Conservation (phyloP, 2,329 filamentous ascomycete species). For the Mollisia scopiformis region DNA sequence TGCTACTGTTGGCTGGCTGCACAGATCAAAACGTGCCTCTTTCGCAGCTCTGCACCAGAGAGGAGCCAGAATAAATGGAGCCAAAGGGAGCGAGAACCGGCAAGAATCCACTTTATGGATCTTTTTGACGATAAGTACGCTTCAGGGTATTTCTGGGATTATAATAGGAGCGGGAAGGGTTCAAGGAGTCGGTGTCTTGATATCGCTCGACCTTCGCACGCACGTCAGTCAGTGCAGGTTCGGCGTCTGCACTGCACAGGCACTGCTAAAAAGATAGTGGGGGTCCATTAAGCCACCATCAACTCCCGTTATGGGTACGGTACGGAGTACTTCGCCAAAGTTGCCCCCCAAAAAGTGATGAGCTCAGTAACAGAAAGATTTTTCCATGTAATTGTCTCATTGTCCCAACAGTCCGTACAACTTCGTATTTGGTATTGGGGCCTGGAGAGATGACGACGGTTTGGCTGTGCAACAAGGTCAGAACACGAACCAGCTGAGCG, state of each 20-base stretch:
- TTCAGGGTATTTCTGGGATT: too few relatives aligned
- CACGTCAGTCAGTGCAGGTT: slow-evolving; percentile 5
- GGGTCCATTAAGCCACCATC: too few relatives aligned
- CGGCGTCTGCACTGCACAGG: neutral
- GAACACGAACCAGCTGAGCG: neutral
- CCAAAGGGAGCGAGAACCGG: neutral
- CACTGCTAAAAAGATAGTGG: neutral
- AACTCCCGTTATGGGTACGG: too few relatives aligned
- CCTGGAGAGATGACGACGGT: neutral
- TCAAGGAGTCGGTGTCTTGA: neutral
- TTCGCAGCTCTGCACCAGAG: neutral
- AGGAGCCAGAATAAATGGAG: neutral
- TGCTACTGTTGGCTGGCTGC: too few relatives aligned
- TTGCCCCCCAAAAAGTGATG: neutral
- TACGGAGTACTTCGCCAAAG: slow-evolving; percentile 1
- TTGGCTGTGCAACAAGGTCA: neutral
- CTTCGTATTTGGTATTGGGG: neutral
- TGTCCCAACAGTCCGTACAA: neutral
- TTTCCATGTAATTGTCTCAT: neutral
- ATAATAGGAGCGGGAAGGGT: neutral
- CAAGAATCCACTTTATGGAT: slow-evolving; percentile 3
- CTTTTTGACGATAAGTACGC: neutral
- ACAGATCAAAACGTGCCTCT: neutral
- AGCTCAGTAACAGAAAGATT: neutral
- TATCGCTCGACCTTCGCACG: slow-evolving; percentile 1